phyloP scores from a whole-genome alignment of 768 basidiomycete genomes.

The Tylopilus balloui region DNA sequence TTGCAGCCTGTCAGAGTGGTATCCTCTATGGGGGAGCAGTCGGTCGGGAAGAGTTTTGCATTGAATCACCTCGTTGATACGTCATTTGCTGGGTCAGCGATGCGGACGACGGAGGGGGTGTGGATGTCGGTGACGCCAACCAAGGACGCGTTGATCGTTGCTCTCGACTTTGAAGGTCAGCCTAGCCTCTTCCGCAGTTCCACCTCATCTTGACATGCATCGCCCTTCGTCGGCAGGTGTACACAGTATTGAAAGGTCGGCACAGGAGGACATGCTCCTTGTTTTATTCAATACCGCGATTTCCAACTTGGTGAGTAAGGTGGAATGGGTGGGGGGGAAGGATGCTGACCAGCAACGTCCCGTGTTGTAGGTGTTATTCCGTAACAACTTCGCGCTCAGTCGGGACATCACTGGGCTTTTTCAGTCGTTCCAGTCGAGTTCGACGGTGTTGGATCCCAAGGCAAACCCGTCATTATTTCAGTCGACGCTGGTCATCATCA shows the following conservation, averaged over 20 bases:
- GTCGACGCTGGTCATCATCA: constrained; percentile 57
- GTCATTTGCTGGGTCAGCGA: constrained; percentile 58
- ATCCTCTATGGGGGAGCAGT: constrained; percentile 65
- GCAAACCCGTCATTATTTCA: constrained; percentile 56
- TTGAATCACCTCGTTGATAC: constrained; percentile 58
- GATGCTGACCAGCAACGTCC: background rate
- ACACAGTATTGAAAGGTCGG: constrained; percentile 58
- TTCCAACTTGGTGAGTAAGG: constrained; percentile 54
- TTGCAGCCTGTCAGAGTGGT: constrained; percentile 56
- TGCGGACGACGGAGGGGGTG: constrained; percentile 60
- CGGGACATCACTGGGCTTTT: constrained; percentile 59
- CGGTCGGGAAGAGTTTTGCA: constrained; percentile 55
- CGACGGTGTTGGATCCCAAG: constrained; percentile 52
- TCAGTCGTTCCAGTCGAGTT: constrained; percentile 58
- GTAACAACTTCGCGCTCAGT: constrained; percentile 62
- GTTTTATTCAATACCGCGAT: constrained; percentile 64
- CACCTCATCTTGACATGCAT: background rate
- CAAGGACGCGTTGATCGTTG: constrained; percentile 46
- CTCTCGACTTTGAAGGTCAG: constrained; percentile 62
- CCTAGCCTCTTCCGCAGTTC: background rate
- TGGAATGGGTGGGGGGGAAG: background rate
- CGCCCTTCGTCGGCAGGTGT: constrained; percentile 36
- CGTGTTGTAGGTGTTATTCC: constrained; percentile 48
- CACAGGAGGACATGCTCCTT: constrained; percentile 59
- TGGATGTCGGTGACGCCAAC: constrained; percentile 67